These are phyloP conservation scores for Amniculicola lignicola DNA, from an alignment of 495 filamentous ascomycete species.

Conservation along the genomic window DNA sequence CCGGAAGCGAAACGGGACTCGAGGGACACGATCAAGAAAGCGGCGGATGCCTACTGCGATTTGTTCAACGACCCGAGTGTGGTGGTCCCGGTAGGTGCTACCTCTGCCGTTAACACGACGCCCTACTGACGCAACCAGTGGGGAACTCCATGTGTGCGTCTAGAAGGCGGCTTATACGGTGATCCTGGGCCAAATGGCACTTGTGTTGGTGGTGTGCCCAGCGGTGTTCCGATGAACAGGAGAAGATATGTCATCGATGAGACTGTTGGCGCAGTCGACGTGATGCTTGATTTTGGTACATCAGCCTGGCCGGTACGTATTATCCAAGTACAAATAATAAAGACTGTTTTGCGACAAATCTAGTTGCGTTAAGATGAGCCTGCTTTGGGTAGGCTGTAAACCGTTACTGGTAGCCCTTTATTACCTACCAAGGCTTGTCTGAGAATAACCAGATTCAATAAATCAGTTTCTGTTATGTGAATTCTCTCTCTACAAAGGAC, in stretches of 20 bases:
- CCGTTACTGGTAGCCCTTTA: no score
- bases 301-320: constrained; percentile 42
- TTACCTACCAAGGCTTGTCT: no score
- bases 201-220: constrained; percentile 20
- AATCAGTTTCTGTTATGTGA: no score
- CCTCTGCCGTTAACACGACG: no score
- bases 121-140: no score
- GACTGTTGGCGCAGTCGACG: constrained; percentile 19
- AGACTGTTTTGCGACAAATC: no score
- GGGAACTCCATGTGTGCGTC: constrained; percentile 44
- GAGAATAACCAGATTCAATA: no score
- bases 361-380: no score
- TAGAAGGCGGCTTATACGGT: constrained; percentile 48
- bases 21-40: constrained; percentile 48
- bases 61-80: constrained; percentile 48
- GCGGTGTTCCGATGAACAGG: constrained; percentile 21
- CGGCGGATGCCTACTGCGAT: constrained; percentile 51
- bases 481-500: no score
- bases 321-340: no score
- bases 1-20: constrained; percentile 47
- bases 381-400: no score
- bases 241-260: constrained; percentile 30
- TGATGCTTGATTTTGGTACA: constrained; percentile 42
- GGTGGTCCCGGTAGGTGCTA: no score
- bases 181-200: constrained; percentile 21